phyloP scores from a whole-genome alignment of 2,329 filamentous ascomycete genomes.

The Helotiales sp. region DNA sequence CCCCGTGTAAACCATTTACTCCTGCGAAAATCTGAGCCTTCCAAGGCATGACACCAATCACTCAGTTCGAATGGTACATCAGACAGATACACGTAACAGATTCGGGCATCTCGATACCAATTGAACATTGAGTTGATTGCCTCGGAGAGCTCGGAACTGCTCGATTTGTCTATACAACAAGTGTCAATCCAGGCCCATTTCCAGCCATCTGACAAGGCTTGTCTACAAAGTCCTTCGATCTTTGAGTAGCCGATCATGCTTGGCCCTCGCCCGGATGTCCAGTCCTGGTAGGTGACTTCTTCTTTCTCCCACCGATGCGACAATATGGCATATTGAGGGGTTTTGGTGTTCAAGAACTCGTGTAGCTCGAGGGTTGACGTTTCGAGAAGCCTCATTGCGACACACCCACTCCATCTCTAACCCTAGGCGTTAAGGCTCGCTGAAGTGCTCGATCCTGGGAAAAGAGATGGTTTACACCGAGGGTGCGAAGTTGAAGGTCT shows the following conservation, averaged over 20 bases:
- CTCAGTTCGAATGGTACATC: neutral
- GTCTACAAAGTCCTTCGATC: neutral
- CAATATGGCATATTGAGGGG: slow-evolving; percentile 19
- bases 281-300: slow-evolving; percentile 10
- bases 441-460: no score
- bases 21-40: neutral
- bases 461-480: no score
- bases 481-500: no score
- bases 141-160: slow-evolving; percentile 11
- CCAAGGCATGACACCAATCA: neutral
- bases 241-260: slow-evolving; percentile 1
- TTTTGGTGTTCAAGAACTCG: neutral
- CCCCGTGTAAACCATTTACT: slow-evolving; percentile 17
- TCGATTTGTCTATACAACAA: slow-evolving; percentile 18
- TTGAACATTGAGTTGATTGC: slow-evolving; percentile 14
- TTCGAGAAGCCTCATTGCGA: slow-evolving; percentile 1
- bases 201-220: slow-evolving; percentile 1
- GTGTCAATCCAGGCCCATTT: slow-evolving; percentile 15
- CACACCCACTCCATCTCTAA: neutral
- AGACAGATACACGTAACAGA: slow-evolving; percentile 13
- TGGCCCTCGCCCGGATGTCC: neutral
- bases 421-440: no score
- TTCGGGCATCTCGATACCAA: slow-evolving; percentile 7
- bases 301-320: slow-evolving; percentile 13
- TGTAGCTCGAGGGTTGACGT: neutral